Evolutionary conservation across 73 alveolate genomes (phyloP), one percentile per base, ranked within the genome.

Genomic region (Effrenium voratum): DNA sequence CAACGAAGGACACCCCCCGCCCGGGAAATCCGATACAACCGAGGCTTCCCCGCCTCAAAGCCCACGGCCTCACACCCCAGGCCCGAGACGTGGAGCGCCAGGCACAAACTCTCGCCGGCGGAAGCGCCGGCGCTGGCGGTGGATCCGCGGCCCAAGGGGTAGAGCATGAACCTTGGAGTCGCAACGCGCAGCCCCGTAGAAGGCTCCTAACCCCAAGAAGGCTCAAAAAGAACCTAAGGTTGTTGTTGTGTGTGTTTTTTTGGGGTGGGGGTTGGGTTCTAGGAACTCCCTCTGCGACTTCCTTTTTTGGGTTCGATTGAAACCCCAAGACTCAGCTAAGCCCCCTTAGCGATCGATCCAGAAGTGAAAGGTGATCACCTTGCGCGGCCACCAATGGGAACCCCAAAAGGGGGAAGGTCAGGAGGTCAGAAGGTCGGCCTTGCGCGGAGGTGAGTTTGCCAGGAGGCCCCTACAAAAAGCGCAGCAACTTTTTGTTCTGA

Each of bases 31-130:
- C n/a, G n/a, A n/a, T n/a, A n/a, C n/a, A n/a, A n/a, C n/a, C n/a
- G n/a, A n/a, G n/a, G n/a, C n/a, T n/a, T n/a, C n/a, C n/a, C 63
- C 63, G 63, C 63, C 28, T 82, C 92, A 34, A 82, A 82, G 76
- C 92, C 92, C 24, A 82, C 92, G 60, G 75, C 92, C 49, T 82
- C 92, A 50, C 92, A 82, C 34, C 92, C 92, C n/a, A 49, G 36
- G 50, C 92, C 92, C 0, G 52, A 49, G 50, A 82, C 92, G 50
- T 82, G 92, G 32, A 82, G 60, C 38, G 75, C 92, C 73, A 82
- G 73, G 10, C 32, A 72, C n/a, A 43, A 72, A 10, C 63, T 52
- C 63, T 49, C 75, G n/a, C 50, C 38, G 79, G 30, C 43, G 26
- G 63, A 8, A 52, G 63, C 63, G 63, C 63, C 19, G 63, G 26